These are phyloP conservation scores for Tuber brumale DNA, from an alignment of 495 filamentous ascomycete species.

Conservation along the genomic window DNA sequence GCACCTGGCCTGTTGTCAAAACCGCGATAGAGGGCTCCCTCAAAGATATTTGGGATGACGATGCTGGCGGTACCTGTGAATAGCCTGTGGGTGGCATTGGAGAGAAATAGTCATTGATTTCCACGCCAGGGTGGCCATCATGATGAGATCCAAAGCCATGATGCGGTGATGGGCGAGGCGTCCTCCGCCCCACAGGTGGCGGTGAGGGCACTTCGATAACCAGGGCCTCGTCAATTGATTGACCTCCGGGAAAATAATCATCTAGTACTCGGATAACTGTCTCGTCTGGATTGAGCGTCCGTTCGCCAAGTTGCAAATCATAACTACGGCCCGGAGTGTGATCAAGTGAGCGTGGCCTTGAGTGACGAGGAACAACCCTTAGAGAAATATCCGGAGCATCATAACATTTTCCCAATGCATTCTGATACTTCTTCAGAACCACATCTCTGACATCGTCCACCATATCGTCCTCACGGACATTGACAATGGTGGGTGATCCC, in stretches of 20 bases:
- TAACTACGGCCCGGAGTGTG: conserved; percentile 23
- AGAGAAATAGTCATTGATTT: conserved; percentile 82
- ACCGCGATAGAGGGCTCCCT: conserved; percentile 61
- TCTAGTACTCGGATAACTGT: conserved; percentile 71
- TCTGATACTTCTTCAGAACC: conserved; percentile 86
- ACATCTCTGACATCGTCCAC: conserved; percentile 92
- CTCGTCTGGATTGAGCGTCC: conserved; percentile 78
- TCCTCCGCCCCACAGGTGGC: conserved; percentile 51
- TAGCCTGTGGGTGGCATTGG: conserved; percentile 56
- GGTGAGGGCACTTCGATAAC: conserved; percentile 73
- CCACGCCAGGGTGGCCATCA: conserved; percentile 29
- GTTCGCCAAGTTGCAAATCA: conserved; percentile 52
- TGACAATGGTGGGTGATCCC: conserved; percentile 79
- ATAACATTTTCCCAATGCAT: conserved; percentile 79
- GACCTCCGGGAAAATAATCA: conserved; percentile 78
- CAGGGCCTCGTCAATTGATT: conserved; percentile 82
- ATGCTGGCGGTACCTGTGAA: conserved; percentile 36
- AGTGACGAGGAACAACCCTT: conserved; percentile 28
- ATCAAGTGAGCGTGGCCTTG: conserved; percentile 29
- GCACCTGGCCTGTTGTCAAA: conserved; percentile 68
- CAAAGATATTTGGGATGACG: conserved; percentile 17
- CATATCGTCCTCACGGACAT: conserved; percentile 77
- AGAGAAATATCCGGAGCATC: conserved; percentile 73
- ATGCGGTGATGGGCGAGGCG: conserved; percentile 66
- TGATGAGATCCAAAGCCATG: conserved; percentile 47